Conservation (phyloP, 495 filamentous ascomycete species). For the Penicillium samsonianum region DNA sequence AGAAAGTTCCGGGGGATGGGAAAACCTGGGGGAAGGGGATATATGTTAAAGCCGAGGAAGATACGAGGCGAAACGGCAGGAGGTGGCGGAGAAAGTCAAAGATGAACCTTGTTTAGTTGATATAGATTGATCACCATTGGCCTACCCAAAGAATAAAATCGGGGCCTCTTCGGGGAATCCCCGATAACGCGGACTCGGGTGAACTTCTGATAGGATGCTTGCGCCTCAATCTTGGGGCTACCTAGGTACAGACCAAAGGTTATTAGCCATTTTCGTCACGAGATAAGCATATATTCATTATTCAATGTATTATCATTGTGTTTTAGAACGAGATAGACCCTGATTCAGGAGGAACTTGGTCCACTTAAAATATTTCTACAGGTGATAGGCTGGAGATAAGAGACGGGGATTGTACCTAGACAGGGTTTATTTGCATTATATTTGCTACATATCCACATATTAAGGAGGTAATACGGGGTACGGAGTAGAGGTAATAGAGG, state of each 20-base stretch:
- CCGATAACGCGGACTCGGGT: neutral
- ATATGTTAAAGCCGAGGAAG: slow-evolving; percentile 1
- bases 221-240: neutral
- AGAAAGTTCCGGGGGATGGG: neutral
- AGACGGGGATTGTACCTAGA: too few relatives aligned
- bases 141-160: neutral
- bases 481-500: too few relatives aligned
- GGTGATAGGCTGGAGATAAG: too few relatives aligned
- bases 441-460: too few relatives aligned
- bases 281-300: too few relatives aligned
- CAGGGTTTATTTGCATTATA: too few relatives aligned
- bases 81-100: slow-evolving; percentile 22
- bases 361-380: too few relatives aligned
- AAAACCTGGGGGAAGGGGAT: neutral
- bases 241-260: neutral
- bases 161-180: neutral
- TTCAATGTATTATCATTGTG: too few relatives aligned
- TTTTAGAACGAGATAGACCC: too few relatives aligned
- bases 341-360: too few relatives aligned
- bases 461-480: too few relatives aligned
- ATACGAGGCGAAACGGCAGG: slow-evolving; percentile 24
- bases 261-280: neutral
- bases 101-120: neutral
- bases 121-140: slow-evolving; percentile 11
- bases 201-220: slow-evolving; percentile 6